Evolutionary conservation across 306 rosid species (phyloP).

Genomic region (Leucaena leucocephala): DNA sequence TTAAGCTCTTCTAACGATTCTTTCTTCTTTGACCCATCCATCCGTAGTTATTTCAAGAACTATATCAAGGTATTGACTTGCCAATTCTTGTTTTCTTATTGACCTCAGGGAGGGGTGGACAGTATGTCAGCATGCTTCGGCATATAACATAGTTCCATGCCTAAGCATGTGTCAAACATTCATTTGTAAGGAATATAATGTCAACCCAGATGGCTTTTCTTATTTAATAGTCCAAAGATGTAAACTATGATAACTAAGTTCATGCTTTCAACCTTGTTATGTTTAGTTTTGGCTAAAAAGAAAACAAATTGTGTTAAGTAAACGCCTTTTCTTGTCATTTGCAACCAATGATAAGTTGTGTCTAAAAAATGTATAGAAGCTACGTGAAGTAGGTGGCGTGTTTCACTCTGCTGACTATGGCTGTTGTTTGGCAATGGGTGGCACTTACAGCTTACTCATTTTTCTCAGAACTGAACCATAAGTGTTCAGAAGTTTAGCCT

Average conservation of each 20-base stretch:
- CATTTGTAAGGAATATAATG: neutral
- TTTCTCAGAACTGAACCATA: slow-evolving; percentile 16
- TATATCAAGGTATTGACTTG: slow-evolving; percentile 68
- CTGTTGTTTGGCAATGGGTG: slow-evolving; percentile 18
- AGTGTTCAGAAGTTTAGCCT: slow-evolving; percentile 10
- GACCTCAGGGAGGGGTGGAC: neutral
- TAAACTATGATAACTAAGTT: neutral
- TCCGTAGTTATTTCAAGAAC: slow-evolving; percentile 78
- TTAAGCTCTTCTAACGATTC: slow-evolving; percentile 93
- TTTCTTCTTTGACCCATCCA: slow-evolving; percentile 93
- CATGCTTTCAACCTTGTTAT: neutral
- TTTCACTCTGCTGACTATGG: slow-evolving; percentile 21
- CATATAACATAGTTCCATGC: neutral
- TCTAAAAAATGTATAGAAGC: slow-evolving; percentile 22
- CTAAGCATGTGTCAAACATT: neutral
- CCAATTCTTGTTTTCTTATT: neutral
- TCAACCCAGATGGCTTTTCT: neutral
- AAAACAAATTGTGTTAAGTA: neutral
- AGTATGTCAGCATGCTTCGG: neutral
- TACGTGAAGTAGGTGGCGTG: slow-evolving; percentile 5
- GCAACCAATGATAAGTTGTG: slow-evolving; percentile 11
- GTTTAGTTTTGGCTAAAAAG: neutral
- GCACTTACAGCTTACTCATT: slow-evolving; percentile 1
- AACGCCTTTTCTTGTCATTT: slow-evolving; percentile 2
- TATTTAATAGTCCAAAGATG: neutral